Evolutionary conservation across 2,329 filamentous ascomycete genomes (phyloP).

Genomic region (Microsporum ferrugineum): DNA sequence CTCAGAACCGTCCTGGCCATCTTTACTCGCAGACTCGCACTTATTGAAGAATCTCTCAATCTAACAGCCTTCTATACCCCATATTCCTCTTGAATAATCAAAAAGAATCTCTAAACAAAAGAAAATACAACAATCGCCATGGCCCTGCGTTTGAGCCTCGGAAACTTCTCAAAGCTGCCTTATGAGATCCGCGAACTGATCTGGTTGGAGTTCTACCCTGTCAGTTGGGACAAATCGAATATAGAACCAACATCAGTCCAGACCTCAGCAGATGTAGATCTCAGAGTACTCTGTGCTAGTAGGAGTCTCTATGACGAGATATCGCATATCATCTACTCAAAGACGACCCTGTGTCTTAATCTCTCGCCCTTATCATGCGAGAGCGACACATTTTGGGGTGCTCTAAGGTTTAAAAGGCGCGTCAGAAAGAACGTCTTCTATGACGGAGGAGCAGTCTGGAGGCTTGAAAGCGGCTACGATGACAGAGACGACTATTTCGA

Average conservation of each 20-base stretch:
- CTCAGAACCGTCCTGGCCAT: too few species aligned
- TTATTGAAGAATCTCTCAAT: too few species aligned
- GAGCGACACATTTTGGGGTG: background rate
- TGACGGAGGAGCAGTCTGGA: background rate
- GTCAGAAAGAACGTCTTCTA: background rate
- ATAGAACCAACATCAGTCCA: background rate
- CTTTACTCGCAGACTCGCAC: too few species aligned
- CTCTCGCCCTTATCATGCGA: background rate
- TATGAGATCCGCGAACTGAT: slow-evolving; percentile 7
- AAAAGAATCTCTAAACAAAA: too few species aligned
- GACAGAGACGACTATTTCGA: background rate
- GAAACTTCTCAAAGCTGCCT: background rate
- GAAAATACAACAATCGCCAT: background rate
- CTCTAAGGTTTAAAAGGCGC: background rate
- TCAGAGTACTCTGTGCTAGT: background rate
- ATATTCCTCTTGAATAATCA: too few species aligned
- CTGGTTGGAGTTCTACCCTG: background rate
- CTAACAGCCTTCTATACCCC: too few species aligned
- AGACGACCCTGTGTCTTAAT: background rate
- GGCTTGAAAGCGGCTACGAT: background rate
- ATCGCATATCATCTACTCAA: background rate
- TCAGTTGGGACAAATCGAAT: background rate
- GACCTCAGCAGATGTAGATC: background rate
- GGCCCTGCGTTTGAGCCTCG: background rate
- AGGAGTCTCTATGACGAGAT: background rate